Evolutionary conservation across 257 asterid species (phyloP).

Genomic region (Parsonsia alboflavescens): DNA sequence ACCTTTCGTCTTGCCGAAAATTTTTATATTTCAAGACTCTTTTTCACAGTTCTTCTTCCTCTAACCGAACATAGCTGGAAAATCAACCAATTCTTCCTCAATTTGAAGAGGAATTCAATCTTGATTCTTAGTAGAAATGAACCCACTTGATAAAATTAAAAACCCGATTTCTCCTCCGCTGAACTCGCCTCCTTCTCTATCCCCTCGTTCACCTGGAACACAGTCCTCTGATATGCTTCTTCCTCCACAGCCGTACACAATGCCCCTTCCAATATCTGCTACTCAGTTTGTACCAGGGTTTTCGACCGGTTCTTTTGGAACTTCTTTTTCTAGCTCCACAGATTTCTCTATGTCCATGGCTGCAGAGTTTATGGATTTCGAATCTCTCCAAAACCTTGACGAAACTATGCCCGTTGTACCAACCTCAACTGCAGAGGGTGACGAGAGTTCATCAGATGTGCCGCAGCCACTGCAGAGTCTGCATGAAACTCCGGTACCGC

Average conservation of each 20-base stretch:
- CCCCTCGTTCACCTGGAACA: slow-evolving; percentile 4
- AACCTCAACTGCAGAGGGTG: not conserved
- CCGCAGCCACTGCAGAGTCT: slow-evolving; percentile 62
- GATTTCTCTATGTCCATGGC: slow-evolving; percentile 18
- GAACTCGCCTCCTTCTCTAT: slow-evolving; percentile 2
- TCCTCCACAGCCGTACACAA: slow-evolving; percentile 5
- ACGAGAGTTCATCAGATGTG: slow-evolving; percentile 12
- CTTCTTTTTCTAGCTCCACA: slow-evolving; percentile 5
- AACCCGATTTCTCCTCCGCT: slow-evolving; percentile 10
- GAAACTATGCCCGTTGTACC: slow-evolving; percentile 1
- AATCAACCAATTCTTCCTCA: not conserved
- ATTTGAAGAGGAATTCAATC: not conserved
- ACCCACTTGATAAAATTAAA: slow-evolving; percentile 22
- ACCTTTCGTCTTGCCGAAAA: slow-evolving; percentile 22
- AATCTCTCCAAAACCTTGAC: slow-evolving; percentile 22
- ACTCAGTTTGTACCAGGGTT: slow-evolving; percentile 4
- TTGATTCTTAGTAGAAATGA: slow-evolving; percentile 24
- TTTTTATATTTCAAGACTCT: slow-evolving; percentile 5
- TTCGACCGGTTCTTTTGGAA: not conserved
- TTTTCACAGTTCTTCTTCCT: not conserved
- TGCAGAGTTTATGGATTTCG: slow-evolving; percentile 26
- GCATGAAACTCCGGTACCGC: slow-evolving; percentile 58
- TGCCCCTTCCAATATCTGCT: slow-evolving; percentile 9
- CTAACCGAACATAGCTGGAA: not conserved
- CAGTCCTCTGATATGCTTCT: slow-evolving; percentile 1